Conservation (phyloP, 2,329 filamentous ascomycete species). For the Microcyclospora pomicola region DNA sequence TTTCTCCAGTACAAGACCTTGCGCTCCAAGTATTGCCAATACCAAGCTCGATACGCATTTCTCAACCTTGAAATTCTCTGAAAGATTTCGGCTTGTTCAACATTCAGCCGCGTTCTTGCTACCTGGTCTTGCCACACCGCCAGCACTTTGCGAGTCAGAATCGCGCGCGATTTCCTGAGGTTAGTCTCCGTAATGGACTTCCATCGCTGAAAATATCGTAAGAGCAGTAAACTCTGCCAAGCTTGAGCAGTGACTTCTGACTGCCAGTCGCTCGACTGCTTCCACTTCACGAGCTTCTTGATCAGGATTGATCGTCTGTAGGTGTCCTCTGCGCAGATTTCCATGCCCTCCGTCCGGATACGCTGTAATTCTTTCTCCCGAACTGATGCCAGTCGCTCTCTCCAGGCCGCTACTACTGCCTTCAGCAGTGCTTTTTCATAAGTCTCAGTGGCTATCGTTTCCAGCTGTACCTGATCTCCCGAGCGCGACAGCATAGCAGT, state of each 20-base stretch:
- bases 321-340: constrained; percentile 30
- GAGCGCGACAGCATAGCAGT: constrained; percentile 25
- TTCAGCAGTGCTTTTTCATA: constrained; percentile 39
- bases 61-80: too few relatives aligned
- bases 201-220: constrained; percentile 57
- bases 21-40: too few relatives aligned
- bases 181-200: constrained; percentile 50
- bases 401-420: constrained; percentile 40
- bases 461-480: constrained; percentile 16
- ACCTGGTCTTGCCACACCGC: constrained; percentile 36
- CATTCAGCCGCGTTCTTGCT: constrained; percentile 9
- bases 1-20: too few relatives aligned
- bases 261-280: constrained; percentile 48
- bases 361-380: constrained; percentile 5
- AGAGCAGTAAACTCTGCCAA: constrained; percentile 55
- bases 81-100: constrained; percentile 12
- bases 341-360: constrained; percentile 32
- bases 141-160: constrained; percentile 42
- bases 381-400: constrained; percentile 7
- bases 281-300: constrained; percentile 58
- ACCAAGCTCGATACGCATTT: too few relatives aligned
- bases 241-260: constrained; percentile 54
- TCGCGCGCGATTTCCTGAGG: constrained; percentile 38
- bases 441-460: constrained; percentile 31
- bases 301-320: constrained; percentile 40